Percentiles rank a stretch among this genome's conserved stretches.
These are phyloP conservation scores for Tripterygium wilfordii DNA, from an alignment of 177 flowering plant genomes.

Conservation along the genomic window DNA sequence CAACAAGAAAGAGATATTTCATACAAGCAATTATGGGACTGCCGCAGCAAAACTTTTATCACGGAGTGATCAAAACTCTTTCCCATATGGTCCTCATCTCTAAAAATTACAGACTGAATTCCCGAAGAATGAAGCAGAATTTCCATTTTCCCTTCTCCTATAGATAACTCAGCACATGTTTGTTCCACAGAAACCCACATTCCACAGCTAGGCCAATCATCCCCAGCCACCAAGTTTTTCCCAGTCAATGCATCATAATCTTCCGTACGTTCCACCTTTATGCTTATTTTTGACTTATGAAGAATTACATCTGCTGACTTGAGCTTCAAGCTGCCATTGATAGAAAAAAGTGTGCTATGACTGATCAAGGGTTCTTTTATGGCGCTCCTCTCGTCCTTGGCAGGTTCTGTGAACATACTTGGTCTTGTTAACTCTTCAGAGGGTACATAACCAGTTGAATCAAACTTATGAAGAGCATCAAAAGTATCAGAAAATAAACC, in stretches of 20 bases:
- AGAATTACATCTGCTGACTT: slow-evolving; percentile 42
- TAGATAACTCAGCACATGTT: slow-evolving; percentile 23
- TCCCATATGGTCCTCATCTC: slow-evolving; percentile 20
- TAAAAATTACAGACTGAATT: slow-evolving; percentile 35
- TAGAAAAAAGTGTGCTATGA: slow-evolving; percentile 18
- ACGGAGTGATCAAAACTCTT: slow-evolving; percentile 22
- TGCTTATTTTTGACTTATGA: slow-evolving; percentile 30
- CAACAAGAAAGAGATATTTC: slow-evolving; percentile 51
- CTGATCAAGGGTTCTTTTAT: slow-evolving; percentile 15
- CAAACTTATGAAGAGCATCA: slow-evolving; percentile 17
- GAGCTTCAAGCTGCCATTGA: slow-evolving; percentile 41
- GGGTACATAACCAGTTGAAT: slow-evolving; percentile 9
- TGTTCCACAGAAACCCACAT: slow-evolving; percentile 38
- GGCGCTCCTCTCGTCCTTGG: slow-evolving; percentile 10
- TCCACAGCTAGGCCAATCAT: slow-evolving; percentile 42
- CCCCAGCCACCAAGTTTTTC: slow-evolving; percentile 19
- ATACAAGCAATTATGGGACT: slow-evolving; percentile 39
- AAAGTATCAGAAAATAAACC: slow-evolving; percentile 25
- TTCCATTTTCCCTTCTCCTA: slow-evolving; percentile 33
- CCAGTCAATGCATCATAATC: slow-evolving; percentile 15
- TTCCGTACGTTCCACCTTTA: slow-evolving; percentile 10
- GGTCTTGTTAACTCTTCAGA: slow-evolving; percentile 20
- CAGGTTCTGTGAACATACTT: slow-evolving; percentile 15
- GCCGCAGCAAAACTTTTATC: slow-evolving; percentile 18
- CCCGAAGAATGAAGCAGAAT: slow-evolving; percentile 26